A percentile compares a stretch with the other conserved stretches of the same genome.
phyloP scores from a whole-genome alignment of 139 green algal species.

The Picochlorum sp. region DNA sequence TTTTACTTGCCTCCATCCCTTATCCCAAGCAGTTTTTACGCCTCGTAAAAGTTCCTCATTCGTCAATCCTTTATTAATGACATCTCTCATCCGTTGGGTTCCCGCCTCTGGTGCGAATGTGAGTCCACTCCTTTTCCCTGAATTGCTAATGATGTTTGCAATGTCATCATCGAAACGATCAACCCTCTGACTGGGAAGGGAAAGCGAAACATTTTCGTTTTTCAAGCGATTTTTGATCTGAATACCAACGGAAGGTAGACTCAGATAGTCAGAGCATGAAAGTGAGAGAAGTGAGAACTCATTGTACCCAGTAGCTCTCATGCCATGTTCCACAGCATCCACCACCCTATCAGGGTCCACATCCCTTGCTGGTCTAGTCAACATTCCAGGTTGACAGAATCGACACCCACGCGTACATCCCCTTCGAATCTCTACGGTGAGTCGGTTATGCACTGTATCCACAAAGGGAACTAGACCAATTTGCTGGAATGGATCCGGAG shows the following conservation, averaged over 20 bases:
- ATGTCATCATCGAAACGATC: conserved; percentile 71
- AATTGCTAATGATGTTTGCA: conserved; percentile 51
- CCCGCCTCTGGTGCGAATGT: conserved; percentile 71
- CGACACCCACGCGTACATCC: conserved; percentile 72
- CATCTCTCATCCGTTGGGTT: conserved; percentile 57
- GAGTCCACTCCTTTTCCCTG: conserved; percentile 34
- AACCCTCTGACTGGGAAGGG: conserved; percentile 56
- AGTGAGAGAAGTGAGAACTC: conserved; percentile 68
- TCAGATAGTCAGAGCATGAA: conserved; percentile 64
- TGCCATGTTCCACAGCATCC: conserved; percentile 56
- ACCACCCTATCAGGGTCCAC: conserved; percentile 57
- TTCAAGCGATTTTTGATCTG: conserved; percentile 68
- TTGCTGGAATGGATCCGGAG: conserved; percentile 59
- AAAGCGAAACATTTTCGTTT: conserved; percentile 55
- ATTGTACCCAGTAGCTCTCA: conserved; percentile 53
- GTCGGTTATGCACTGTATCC: conserved; percentile 57
- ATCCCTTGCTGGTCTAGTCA: conserved; percentile 59
- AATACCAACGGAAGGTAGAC: conserved; percentile 41
- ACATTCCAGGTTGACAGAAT: conserved; percentile 74
- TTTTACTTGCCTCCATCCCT: conserved; percentile 53
- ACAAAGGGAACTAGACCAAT: conserved; percentile 64
- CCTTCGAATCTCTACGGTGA: conserved; percentile 64
- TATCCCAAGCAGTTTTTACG: conserved; percentile 63
- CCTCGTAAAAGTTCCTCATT: conserved; percentile 64
- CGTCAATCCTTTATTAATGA: conserved; percentile 69